phyloP scores from a whole-genome alignment of 768 basidiomycete species.

The Pisolithus sp. region DNA sequence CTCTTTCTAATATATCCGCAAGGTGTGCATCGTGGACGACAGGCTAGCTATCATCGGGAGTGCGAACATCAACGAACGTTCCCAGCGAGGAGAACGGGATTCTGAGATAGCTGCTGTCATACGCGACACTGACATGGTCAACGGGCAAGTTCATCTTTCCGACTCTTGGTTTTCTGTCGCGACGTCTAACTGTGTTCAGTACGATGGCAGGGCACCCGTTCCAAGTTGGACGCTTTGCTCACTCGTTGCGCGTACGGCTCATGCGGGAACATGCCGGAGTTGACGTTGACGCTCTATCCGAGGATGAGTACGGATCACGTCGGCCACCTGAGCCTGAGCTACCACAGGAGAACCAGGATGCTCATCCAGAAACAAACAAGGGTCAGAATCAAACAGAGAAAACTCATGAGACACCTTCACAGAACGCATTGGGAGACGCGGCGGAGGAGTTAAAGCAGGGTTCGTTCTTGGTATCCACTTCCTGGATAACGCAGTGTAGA shows the following conservation, averaged over 20 bases:
- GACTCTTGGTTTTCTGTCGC: neutral
- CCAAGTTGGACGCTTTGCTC: slow-evolving; percentile 95
- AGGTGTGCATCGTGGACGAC: slow-evolving; percentile 83
- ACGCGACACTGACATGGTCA: slow-evolving; percentile 95
- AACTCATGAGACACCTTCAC: slow-evolving; percentile 29
- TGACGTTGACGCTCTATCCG: slow-evolving; percentile 83
- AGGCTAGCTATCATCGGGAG: slow-evolving; percentile 91
- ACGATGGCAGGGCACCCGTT: slow-evolving; percentile 93
- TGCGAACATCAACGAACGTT: slow-evolving; percentile 97
- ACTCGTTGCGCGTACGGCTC: slow-evolving; percentile 84
- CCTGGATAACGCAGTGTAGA: neutral
- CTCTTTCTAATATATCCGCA: slow-evolving; percentile 1
- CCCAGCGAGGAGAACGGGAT: slow-evolving; percentile 92
- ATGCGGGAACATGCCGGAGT: slow-evolving; percentile 97
- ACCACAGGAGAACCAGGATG: slow-evolving; percentile 65
- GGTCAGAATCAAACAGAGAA: slow-evolving; percentile 36
- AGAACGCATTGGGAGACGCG: slow-evolving; percentile 30
- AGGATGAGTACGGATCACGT: slow-evolving; percentile 59
- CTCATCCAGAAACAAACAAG: slow-evolving; percentile 52
- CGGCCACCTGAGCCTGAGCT: slow-evolving; percentile 45
- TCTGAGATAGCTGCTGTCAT: slow-evolving; percentile 92
- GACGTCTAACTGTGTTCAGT: slow-evolving; percentile 33
- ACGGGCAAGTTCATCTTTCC: slow-evolving; percentile 48
- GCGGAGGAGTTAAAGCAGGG: slow-evolving; percentile 46
- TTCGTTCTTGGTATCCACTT: slow-evolving; percentile 17